Percentiles rank a stretch among this genome's conserved stretches.
These are phyloP conservation scores for Golovinomyces cichoracearum DNA, from an alignment of 2,329 filamentous ascomycete genomes.

Conservation along the genomic window DNA sequence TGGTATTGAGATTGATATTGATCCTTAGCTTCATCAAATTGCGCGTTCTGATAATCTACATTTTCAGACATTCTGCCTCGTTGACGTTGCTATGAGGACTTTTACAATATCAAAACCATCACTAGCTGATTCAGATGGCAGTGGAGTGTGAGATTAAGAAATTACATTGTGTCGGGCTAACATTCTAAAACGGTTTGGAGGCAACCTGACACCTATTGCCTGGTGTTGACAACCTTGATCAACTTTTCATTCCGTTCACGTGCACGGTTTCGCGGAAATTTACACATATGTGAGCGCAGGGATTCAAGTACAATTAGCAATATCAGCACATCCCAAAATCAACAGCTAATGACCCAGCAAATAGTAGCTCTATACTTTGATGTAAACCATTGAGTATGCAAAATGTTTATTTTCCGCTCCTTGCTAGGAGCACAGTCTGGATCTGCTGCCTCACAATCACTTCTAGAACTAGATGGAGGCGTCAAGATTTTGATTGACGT, in stretches of 20 bases:
- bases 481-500: slow-evolving; percentile 88
- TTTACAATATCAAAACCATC: background rate
- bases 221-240: background rate
- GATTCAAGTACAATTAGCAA: background rate
- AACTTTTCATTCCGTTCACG: background rate
- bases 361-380: background rate
- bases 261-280: no score
- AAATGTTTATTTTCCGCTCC: slow-evolving; percentile 90
- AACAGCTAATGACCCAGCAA: background rate
- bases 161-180: background rate
- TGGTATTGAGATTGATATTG: background rate
- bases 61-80: background rate
- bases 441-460: slow-evolving; percentile 73
- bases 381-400: slow-evolving; percentile 6
- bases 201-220: background rate
- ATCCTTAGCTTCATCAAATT: background rate
- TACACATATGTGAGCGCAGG: no score
- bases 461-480: slow-evolving; percentile 85
- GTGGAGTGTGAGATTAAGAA: background rate
- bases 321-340: background rate
- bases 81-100: background rate
- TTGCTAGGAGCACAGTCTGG: slow-evolving; percentile 74
- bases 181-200: background rate
- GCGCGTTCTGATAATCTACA: background rate
- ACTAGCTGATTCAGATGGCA: background rate